These are phyloP conservation scores for Trichophaea hybrida DNA, from an alignment of 2,329 filamentous ascomycete species.

Conservation along the genomic window DNA sequence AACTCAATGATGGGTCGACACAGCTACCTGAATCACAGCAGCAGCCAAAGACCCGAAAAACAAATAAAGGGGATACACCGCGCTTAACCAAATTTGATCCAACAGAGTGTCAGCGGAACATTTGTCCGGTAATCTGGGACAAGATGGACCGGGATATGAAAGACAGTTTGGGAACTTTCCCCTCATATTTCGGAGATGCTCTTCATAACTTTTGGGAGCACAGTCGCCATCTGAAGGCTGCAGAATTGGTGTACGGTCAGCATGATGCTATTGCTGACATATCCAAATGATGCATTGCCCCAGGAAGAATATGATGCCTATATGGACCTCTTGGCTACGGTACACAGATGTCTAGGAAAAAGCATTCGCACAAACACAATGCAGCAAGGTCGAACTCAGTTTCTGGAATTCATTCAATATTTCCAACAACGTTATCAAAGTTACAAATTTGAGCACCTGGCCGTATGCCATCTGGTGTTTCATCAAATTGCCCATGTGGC, in stretches of 20 bases:
- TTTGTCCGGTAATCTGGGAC: background rate
- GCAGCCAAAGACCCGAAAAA: too few relatives aligned
- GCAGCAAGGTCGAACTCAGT: too few relatives aligned
- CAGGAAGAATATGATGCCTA: too few relatives aligned
- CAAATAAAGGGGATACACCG: background rate
- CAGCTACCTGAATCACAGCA: too few relatives aligned
- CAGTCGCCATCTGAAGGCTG: background rate
- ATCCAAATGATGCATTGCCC: too few relatives aligned
- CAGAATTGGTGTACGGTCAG: too few relatives aligned
- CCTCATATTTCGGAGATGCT: background rate
- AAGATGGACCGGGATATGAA: conserved; percentile 2
- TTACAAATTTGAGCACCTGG: background rate
- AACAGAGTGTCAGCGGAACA: conserved; percentile 7
- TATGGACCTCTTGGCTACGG: too few relatives aligned
- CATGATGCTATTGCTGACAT: too few relatives aligned
- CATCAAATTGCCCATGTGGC: conserved; percentile 7
- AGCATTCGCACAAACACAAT: too few relatives aligned
- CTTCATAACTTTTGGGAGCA: conserved; percentile 1
- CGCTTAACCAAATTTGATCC: background rate
- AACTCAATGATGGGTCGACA: too few relatives aligned
- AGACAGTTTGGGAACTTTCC: background rate
- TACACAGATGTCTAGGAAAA: too few relatives aligned
- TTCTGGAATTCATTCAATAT: background rate
- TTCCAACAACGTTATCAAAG: conserved; percentile 1
- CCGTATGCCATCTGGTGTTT: conserved; percentile 2